Base-by-base conservation (phyloP, 2,329 filamentous ascomycete genomes). In the Metarhizium humberi region DNA sequence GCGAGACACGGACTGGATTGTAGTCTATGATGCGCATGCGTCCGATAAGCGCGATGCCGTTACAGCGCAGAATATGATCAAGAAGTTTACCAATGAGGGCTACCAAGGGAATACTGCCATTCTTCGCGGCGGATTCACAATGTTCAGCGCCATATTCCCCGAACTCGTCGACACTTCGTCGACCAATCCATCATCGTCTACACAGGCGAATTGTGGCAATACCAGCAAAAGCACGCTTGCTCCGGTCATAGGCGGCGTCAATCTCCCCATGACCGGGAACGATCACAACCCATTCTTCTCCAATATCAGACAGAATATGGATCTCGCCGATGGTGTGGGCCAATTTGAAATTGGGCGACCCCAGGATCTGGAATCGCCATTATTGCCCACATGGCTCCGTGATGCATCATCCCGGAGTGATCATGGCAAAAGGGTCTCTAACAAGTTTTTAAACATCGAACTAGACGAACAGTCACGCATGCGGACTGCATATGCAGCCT, bases 261-360 rank as follows among this genome's bases (percentile, higher is more conserved):
- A 84, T 57, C 84, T 97, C 68, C 94, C 94, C 1, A 75, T 75
- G 43, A 78, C 82, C 0, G 79, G 83, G 60, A 84, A 84, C 57
- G 81, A 83, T 1, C 79, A 84, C 0, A 95, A 95, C 63, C 92
- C 92, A 0, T 97, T 99, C 74, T 97, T 97, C 69, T 85, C 85
- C 58, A 97, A 96, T 60, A 97, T 99, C 63, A 85, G 94, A 47
- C 94, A 97, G 69, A 96, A 97, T 60, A 92, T 95, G 82, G 94
- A 97, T 66, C 77, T 99, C 18, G 87, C 95, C 36, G 91, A 90
- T 61, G 94, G 94, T 20, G 92, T 97, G 11, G 94, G 94, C 0
- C 92, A 95, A 63, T 84, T 85, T 63, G 79, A 84, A n/a, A 66
- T 84, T 6, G 63, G 67, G 2, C 66, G 79, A 8, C 79, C 80